A percentile compares a stretch with the other conserved stretches of the same genome.
These are phyloP conservation scores for Cladosporium austrohemisphaericum DNA, from an alignment of 2,329 filamentous ascomycete species.

Conservation along the genomic window DNA sequence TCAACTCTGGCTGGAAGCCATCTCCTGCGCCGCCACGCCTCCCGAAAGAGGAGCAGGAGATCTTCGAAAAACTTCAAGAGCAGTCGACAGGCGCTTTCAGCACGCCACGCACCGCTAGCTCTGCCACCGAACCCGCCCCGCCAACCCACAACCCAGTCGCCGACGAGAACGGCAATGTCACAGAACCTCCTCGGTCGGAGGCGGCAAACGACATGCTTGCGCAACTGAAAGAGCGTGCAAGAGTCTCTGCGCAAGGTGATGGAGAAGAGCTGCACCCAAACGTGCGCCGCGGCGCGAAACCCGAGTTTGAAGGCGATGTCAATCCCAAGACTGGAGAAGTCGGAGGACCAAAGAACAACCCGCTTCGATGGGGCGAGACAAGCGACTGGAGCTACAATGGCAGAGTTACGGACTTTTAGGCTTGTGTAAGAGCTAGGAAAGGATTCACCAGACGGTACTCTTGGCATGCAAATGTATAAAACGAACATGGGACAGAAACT, in stretches of 20 bases:
- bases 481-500: too few relatives aligned
- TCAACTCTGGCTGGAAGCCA: constrained; percentile 28
- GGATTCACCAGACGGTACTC: too few relatives aligned
- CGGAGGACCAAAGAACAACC: constrained; percentile 96
- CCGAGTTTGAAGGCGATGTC: constrained; percentile 87
- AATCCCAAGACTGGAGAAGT: constrained; percentile 95
- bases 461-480: too few relatives aligned
- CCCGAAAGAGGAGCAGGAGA: constrained; percentile 80
- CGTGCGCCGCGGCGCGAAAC: constrained; percentile 70
- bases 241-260: constrained; percentile 52
- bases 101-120: constrained; percentile 51
- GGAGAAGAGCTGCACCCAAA: constrained; percentile 67
- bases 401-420: constrained; percentile 80
- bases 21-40: constrained; percentile 78
- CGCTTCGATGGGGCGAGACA: constrained; percentile 73
- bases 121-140: constrained; percentile 34
- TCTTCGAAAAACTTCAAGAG: constrained; percentile 82
- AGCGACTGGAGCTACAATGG: constrained; percentile 95
- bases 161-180: constrained; percentile 4
- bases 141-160: constrained; percentile 16
- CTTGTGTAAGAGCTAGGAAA: too few relatives aligned
- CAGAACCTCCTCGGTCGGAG: constrained; percentile 17
- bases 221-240: constrained; percentile 34
- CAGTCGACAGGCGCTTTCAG: constrained; percentile 72
- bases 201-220: constrained; percentile 26